Evolutionary conservation across 805 yeast genomes (phyloP).

Genomic region (Ogataea nitratoaversa): DNA sequence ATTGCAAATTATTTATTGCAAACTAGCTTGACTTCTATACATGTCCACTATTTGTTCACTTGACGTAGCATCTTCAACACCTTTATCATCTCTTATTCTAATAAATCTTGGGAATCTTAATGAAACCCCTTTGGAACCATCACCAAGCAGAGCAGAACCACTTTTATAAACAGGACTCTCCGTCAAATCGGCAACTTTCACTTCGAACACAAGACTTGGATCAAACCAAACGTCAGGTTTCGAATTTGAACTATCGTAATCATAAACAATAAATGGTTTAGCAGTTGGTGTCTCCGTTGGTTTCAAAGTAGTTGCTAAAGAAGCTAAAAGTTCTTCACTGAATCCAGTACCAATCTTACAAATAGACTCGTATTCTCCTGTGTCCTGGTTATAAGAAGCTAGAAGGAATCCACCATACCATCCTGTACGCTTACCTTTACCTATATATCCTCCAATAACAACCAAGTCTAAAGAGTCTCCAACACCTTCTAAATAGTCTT

Average conservation of each 20-base stretch:
- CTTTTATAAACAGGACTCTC: conserved; percentile 88
- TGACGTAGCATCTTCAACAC: conserved; percentile 79
- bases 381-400: conserved; percentile 85
- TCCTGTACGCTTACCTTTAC: conserved; percentile 93
- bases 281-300: conserved; percentile 65
- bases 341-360: conserved; percentile 98
- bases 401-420: conserved; percentile 90
- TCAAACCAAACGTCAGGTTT: conserved; percentile 94
- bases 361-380: conserved; percentile 90
- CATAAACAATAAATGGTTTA: conserved; percentile 64
- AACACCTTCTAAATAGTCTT: conserved; percentile 90
- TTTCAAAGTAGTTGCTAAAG: conserved; percentile 54
- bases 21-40: conserved; percentile 63
- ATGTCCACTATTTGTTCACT: conserved; percentile 82
- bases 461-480: conserved; percentile 94
- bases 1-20: conserved; percentile 1
- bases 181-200: conserved; percentile 85
- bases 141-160: conserved; percentile 62
- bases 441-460: conserved; percentile 90
- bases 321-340: conserved; percentile 73
- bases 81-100: conserved; percentile 80
- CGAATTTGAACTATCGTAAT: conserved; percentile 54
- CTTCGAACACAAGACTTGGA: conserved; percentile 80
- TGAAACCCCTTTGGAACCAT: conserved; percentile 63
- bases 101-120: conserved; percentile 85